Percentiles rank a stretch among this genome's conserved stretches.
Evolutionary conservation across 768 basidiomycete species (phyloP).

Genomic region (Psilocybe cubensis): DNA sequence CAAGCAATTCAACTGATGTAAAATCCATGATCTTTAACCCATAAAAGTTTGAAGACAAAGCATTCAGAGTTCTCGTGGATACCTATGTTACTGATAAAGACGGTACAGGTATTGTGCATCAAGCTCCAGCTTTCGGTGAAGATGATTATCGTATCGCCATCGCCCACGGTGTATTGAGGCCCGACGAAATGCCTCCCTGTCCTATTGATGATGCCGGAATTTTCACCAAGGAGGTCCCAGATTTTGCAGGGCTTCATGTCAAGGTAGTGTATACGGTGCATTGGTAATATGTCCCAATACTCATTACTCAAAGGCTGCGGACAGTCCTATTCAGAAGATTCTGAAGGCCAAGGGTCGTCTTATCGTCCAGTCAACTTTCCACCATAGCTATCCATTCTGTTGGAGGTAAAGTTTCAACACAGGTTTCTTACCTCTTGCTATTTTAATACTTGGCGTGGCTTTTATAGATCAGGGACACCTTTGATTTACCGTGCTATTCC

Average conservation of each 20-base stretch:
- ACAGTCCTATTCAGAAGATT: conserved; percentile 91
- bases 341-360: conserved; percentile 88
- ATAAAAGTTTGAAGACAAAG: conserved; percentile 85
- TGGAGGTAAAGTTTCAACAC: conserved; percentile 68
- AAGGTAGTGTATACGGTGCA: conserved; percentile 59
- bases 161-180: conserved; percentile 77
- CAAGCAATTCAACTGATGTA: not conserved
- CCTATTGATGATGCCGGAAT: conserved; percentile 90
- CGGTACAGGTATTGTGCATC: conserved; percentile 98
- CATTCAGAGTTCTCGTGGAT: conserved; percentile 88
- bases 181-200: conserved; percentile 95
- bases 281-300: conserved; percentile 5
- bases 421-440: not conserved
- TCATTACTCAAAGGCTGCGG: conserved; percentile 68
- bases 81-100: conserved; percentile 92
- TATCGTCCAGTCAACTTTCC: conserved; percentile 83
- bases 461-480: conserved; percentile 84
- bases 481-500: conserved; percentile 96
- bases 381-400: conserved; percentile 96
- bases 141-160: conserved; percentile 96
- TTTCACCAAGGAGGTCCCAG: conserved; percentile 89
- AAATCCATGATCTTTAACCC: not conserved
- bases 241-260: conserved; percentile 86
- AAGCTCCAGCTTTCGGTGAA: conserved; percentile 98
- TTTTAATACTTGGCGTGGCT: not conserved